Conservation (phyloP, 768 basidiomycete species). For the Termitomyces sp. region DNA sequence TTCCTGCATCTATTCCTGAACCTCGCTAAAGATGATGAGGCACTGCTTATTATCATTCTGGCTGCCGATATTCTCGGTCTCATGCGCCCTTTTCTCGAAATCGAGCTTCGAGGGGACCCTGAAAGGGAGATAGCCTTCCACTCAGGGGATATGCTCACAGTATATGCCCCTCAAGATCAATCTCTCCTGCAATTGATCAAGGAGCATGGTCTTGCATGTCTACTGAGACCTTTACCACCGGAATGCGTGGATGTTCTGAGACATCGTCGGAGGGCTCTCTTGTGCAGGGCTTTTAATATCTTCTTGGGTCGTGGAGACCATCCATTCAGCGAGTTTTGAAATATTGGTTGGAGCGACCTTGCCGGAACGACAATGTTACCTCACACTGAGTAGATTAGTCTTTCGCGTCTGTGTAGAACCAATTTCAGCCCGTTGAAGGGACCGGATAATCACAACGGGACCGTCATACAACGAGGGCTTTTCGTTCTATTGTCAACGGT, state of each 20-base stretch:
- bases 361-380: no score
- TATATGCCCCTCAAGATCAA: slow-evolving; percentile 4
- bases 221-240: not conserved
- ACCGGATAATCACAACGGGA: not conserved
- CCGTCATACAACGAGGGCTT: no score
- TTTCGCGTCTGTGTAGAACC: not conserved
- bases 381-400: not conserved
- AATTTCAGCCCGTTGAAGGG: not conserved
- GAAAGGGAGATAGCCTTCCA: slow-evolving; percentile 3
- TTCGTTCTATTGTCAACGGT: no score
- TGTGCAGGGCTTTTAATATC: slow-evolving; percentile 7
- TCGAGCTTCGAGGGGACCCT: not conserved
- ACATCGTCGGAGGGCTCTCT: not conserved
- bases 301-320: not conserved
- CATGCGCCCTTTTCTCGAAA: slow-evolving; percentile 7
- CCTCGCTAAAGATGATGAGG: not conserved
- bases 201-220: not conserved
- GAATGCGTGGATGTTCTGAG: not conserved
- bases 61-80: slow-evolving; percentile 11
- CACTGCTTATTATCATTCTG: not conserved
- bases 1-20: slow-evolving; percentile 3
- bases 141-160: not conserved
- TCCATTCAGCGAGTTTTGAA: not conserved
- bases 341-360: not conserved
- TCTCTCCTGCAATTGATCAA: slow-evolving; percentile 5